These are phyloP conservation scores for Ophioceras dolichostomum DNA, from an alignment of 2,329 filamentous ascomycete species.

Conservation along the genomic window DNA sequence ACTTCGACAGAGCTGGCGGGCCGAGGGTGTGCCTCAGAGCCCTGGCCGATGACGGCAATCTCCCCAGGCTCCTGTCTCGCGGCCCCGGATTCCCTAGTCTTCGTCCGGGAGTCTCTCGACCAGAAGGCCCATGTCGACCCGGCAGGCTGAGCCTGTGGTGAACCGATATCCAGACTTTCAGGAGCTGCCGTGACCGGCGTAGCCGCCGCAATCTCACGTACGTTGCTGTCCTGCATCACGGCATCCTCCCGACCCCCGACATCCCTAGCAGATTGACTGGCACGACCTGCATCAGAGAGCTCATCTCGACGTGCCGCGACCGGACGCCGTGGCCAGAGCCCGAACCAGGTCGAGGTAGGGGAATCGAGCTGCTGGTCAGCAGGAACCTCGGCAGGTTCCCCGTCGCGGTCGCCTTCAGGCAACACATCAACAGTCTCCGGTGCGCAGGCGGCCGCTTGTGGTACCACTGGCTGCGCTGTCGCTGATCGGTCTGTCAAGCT, in stretches of 20 bases:
- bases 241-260: conserved; percentile 29
- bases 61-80: conserved; percentile 28
- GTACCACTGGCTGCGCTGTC: conserved; percentile 6
- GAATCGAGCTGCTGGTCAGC: too few relatives aligned
- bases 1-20: conserved; percentile 31
- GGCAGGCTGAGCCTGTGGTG: conserved; percentile 28
- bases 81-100: conserved; percentile 12
- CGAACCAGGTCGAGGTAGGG: conserved; percentile 27
- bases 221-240: conserved; percentile 31
- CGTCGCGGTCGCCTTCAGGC: too few relatives aligned
- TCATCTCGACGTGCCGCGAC: too few relatives aligned
- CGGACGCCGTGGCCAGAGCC: too few relatives aligned
- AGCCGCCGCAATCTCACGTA: too few relatives aligned
- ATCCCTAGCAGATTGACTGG: too few relatives aligned
- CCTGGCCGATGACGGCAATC: conserved; percentile 44
- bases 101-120: conserved; percentile 45
- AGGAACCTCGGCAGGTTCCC: too few relatives aligned
- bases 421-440: too few relatives aligned
- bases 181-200: conserved; percentile 14
- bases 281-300: too few relatives aligned
- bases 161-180: conserved; percentile 5
- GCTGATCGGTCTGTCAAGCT: too few relatives aligned
- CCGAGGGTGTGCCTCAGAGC: conserved; percentile 42
- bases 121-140: conserved; percentile 73
- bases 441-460: too few relatives aligned